A percentile compares a stretch with the other conserved stretches of the same genome.
Conservation (phyloP, 169 alveolate genomes). For the Toxoplasma gondii region DNA sequence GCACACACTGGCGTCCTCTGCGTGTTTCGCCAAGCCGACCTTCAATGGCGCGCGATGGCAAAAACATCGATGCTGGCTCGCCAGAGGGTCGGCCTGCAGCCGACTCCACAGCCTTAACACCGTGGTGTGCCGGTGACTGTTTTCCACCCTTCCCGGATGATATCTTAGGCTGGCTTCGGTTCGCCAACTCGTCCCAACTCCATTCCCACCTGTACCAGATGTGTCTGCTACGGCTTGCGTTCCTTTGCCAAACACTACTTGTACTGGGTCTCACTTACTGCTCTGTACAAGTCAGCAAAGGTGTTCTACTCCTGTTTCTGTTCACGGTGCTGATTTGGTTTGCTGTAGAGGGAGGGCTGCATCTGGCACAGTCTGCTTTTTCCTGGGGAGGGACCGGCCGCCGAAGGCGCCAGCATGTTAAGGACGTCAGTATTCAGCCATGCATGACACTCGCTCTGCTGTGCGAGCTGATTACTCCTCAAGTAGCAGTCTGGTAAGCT, state of each 20-base stretch:
- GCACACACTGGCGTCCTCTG: neutral
- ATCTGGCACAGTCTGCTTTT: neutral
- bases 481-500: neutral
- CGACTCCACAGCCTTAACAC: neutral
- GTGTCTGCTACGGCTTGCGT: neutral
- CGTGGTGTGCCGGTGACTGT: neutral
- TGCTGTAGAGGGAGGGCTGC: neutral
- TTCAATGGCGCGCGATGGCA: neutral
- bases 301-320: neutral
- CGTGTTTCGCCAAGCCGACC: neutral
- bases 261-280: neutral
- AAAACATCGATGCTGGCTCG: neutral
- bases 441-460: neutral
- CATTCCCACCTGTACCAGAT: neutral
- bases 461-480: constrained; percentile 17
- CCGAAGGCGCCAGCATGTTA: neutral
- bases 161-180: neutral
- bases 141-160: neutral
- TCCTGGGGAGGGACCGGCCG: neutral
- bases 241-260: neutral
- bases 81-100: neutral
- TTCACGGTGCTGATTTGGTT: neutral
- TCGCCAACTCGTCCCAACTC: neutral
- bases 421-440: neutral
- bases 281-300: neutral